These are phyloP conservation scores for Kwoniella dejecticola DNA, from an alignment of 768 basidiomycete species.

Conservation along the genomic window DNA sequence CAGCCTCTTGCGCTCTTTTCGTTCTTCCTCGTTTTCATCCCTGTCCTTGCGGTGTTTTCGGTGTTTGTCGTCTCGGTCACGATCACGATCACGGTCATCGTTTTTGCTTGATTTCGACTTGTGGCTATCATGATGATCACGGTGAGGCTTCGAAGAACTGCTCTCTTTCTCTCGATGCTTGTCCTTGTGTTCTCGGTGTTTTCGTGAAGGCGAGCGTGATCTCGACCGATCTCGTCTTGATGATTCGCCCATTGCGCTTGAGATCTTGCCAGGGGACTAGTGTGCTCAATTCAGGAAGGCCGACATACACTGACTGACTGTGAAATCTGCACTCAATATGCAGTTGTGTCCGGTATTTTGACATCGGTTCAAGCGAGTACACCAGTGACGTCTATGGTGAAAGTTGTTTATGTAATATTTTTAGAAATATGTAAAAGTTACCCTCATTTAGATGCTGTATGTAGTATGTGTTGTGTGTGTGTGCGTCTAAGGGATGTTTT, in stretches of 20 bases:
- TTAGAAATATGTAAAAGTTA: neutral
- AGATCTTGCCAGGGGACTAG: neutral
- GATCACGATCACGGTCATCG: constrained; percentile 13
- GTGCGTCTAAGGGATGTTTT: neutral
- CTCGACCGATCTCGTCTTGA: constrained; percentile 9
- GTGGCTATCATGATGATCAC: constrained; percentile 6
- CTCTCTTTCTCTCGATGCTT: constrained; percentile 10
- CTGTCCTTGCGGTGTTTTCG: constrained; percentile 34
- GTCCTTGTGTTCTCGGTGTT: constrained; percentile 7
- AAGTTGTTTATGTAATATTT: constrained; percentile 2
- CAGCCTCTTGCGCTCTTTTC: constrained; percentile 37
- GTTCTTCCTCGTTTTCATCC: constrained; percentile 42
- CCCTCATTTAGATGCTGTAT: too few relatives aligned
- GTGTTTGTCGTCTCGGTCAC: constrained; percentile 17
- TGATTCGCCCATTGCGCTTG: constrained; percentile 25
- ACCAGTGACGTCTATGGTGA: constrained; percentile 10
- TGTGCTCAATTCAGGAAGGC: too few relatives aligned
- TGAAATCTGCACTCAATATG: too few relatives aligned
- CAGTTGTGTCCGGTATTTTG: too few relatives aligned
- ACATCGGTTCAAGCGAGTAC: too few relatives aligned
- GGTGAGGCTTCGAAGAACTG: constrained; percentile 14
- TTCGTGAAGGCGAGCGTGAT: constrained; percentile 23
- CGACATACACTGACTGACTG: too few relatives aligned
- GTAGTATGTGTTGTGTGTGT: neutral
- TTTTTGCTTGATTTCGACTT: constrained; percentile 11